Conservation (phyloP, 257 asterid genomes). For the Verbena officinalis region DNA sequence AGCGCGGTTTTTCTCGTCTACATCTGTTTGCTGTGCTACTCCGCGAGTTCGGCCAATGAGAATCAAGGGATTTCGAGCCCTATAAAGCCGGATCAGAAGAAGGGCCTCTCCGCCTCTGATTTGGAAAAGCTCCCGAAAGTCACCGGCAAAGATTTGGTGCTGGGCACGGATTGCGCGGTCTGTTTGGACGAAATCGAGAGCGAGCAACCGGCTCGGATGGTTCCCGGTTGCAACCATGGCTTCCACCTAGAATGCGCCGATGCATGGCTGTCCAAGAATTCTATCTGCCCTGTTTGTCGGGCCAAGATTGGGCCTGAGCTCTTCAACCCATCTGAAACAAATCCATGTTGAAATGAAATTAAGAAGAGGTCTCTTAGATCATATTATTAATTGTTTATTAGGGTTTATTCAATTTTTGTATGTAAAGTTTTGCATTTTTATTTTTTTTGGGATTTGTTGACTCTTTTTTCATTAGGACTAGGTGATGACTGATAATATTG, state of each 20-base stretch:
- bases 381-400: too few relatives aligned
- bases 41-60: slow-evolving; percentile 35
- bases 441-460: background rate
- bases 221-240: slow-evolving; percentile 91
- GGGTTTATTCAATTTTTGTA: slow-evolving; percentile 1
- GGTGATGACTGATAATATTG: background rate
- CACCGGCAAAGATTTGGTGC: slow-evolving; percentile 64
- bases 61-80: slow-evolving; percentile 27
- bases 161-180: slow-evolving; percentile 74
- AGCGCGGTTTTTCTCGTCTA: slow-evolving; percentile 78
- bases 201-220: slow-evolving; percentile 63
- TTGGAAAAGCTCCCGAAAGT: slow-evolving; percentile 69
- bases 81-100: slow-evolving; percentile 36
- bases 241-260: slow-evolving; percentile 80
- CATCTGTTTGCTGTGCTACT: slow-evolving; percentile 73
- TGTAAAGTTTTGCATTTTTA: background rate
- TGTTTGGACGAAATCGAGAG: slow-evolving; percentile 73
- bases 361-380: background rate
- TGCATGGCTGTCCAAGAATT: slow-evolving; percentile 68
- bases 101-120: slow-evolving; percentile 70
- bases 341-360: slow-evolving; percentile 44
- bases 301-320: slow-evolving; percentile 57
- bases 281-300: slow-evolving; percentile 79
- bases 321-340: slow-evolving; percentile 45
- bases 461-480: background rate